These are phyloP conservation scores for Emergomyces orientalis DNA, from an alignment of 2,329 filamentous ascomycete species.

Conservation along the genomic window DNA sequence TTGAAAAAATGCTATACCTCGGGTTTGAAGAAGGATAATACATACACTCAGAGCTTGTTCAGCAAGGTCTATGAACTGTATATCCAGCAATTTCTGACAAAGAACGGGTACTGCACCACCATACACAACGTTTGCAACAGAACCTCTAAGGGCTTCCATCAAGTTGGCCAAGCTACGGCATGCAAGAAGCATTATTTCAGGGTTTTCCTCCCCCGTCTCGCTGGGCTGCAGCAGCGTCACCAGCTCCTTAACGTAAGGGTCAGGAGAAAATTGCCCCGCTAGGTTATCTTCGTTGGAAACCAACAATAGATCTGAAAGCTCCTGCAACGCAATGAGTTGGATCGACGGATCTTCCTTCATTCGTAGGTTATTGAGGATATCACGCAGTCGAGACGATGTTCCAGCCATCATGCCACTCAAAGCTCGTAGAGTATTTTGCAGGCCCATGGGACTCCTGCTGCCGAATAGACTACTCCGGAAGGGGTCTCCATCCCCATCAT, in stretches of 20 bases:
- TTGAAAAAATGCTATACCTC: constrained; percentile 2
- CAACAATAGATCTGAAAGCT: constrained; percentile 83
- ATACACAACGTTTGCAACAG: constrained; percentile 92
- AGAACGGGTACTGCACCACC: constrained; percentile 91
- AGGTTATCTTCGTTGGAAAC: constrained; percentile 96
- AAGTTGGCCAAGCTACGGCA: constrained; percentile 93
- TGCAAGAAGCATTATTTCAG: constrained; percentile 92
- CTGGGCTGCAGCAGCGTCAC: constrained; percentile 85
- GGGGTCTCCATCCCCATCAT: constrained; percentile 53
- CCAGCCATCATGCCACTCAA: constrained; percentile 88
- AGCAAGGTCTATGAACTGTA: constrained; percentile 92
- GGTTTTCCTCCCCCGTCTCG: constrained; percentile 79
- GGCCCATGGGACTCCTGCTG: constrained; percentile 50
- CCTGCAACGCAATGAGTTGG: constrained; percentile 85
- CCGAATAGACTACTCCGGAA: constrained; percentile 58
- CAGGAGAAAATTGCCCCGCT: constrained; percentile 86
- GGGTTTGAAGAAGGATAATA: constrained; percentile 14
- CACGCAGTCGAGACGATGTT: constrained; percentile 67
- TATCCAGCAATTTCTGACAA: constrained; percentile 90
- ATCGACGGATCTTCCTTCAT: constrained; percentile 77
- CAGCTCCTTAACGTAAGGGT: constrained; percentile 90
- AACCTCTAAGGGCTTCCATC: constrained; percentile 91
- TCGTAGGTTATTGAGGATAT: constrained; percentile 64
- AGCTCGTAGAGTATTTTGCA: constrained; percentile 75
- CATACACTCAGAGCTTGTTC: constrained; percentile 82